Conservation (phyloP, 2,329 filamentous ascomycete species). For the Monilinia fructicola region DNA sequence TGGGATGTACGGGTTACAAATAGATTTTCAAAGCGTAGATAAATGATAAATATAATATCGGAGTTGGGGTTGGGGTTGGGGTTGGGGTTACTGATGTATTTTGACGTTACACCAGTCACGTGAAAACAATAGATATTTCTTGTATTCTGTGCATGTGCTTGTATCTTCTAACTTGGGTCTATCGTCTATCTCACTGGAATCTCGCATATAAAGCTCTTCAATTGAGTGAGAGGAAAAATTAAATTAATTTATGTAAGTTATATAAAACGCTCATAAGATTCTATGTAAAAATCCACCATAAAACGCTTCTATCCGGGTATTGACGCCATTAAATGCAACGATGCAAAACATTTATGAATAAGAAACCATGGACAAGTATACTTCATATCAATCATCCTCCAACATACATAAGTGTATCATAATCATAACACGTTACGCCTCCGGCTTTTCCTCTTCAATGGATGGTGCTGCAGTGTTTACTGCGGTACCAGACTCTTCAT, state of each 20-base stretch:
- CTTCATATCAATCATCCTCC: constrained; percentile 12
- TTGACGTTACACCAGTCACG: neutral
- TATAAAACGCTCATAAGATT: neutral
- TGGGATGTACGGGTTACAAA: neutral
- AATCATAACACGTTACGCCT: constrained; percentile 11
- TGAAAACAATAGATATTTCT: neutral
- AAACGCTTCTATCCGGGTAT: constrained; percentile 15
- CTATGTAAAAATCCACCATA: constrained; percentile 12
- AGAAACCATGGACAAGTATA: neutral
- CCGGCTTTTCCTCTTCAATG: constrained; percentile 1
- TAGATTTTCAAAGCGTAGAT: neutral
- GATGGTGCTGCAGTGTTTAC: constrained; percentile 11
- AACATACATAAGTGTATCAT: constrained; percentile 3
- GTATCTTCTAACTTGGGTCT: neutral
- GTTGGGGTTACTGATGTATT: neutral
- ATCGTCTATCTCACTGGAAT: neutral
- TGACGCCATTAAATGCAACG: constrained; percentile 16
- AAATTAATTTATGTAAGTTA: constrained; percentile 9
- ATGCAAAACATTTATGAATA: neutral
- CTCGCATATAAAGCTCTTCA: neutral
- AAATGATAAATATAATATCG: neutral
- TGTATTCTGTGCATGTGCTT: neutral
- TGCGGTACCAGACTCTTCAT: constrained; percentile 15
- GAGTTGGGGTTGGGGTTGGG: neutral
- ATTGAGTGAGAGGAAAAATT: neutral